Percentiles rank a stretch among this genome's conserved stretches.
These are phyloP conservation scores for Neonectria neomacrospora DNA, from an alignment of 2,329 filamentous ascomycete species.

Conservation along the genomic window DNA sequence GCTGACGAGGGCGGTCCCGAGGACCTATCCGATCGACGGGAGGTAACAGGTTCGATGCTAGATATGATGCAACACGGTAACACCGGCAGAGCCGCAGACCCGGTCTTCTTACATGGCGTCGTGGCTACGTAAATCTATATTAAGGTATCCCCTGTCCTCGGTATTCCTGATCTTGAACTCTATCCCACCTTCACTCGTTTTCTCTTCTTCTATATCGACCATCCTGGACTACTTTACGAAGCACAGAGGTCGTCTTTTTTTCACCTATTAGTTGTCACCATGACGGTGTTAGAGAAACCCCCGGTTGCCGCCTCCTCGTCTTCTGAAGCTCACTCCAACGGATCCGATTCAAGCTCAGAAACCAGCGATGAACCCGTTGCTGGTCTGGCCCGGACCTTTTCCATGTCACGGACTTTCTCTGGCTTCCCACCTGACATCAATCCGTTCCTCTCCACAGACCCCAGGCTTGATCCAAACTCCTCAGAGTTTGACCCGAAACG, in stretches of 20 bases:
- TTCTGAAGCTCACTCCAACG: neutral
- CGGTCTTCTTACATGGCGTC: neutral
- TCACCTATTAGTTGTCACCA: constrained; percentile 1
- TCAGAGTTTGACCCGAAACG: constrained; percentile 22
- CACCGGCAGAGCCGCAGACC: neutral
- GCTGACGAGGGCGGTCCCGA: neutral
- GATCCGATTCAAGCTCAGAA: constrained; percentile 20
- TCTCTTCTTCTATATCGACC: neutral
- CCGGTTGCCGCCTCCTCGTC: neutral
- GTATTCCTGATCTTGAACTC: neutral
- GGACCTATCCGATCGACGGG: constrained; percentile 9
- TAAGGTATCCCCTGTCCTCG: neutral
- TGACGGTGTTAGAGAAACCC: constrained; percentile 8
- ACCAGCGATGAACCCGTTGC: constrained; percentile 19
- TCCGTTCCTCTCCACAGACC: constrained; percentile 26
- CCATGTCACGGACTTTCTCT: constrained; percentile 28
- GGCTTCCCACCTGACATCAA: constrained; percentile 13
- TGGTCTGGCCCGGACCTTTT: constrained; percentile 32
- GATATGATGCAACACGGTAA: constrained; percentile 9
- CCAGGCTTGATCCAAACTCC: constrained; percentile 30
- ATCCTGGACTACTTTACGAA: too few species aligned
- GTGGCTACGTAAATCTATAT: constrained; percentile 8
- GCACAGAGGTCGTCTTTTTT: too few species aligned
- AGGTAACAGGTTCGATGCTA: neutral
- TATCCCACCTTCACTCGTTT: neutral